Percentiles rank a stretch among this genome's conserved stretches.
These are phyloP conservation scores for Phaffomyces antillensis DNA, from an alignment of 805 yeast species.

Conservation along the genomic window DNA sequence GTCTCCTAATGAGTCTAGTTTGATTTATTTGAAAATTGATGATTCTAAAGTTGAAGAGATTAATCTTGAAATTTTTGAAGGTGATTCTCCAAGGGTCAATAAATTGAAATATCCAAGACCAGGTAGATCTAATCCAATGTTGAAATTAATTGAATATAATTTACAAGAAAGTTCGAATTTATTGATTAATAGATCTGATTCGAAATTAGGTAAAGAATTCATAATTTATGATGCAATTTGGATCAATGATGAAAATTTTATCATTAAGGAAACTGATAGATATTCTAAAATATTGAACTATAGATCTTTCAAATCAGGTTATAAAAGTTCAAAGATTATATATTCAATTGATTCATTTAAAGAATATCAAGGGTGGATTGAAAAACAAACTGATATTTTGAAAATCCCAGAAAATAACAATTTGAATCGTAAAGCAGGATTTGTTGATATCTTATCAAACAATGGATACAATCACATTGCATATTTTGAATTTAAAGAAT, in stretches of 20 bases:
- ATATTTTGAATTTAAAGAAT: slow-evolving; percentile 41
- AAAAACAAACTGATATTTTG: slow-evolving; percentile 35
- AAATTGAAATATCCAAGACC: slow-evolving; percentile 66
- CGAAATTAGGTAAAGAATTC: slow-evolving; percentile 35
- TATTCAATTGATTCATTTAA: slow-evolving; percentile 36
- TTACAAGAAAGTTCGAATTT: slow-evolving; percentile 20
- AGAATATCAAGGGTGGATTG: slow-evolving; percentile 53
- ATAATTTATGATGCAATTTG: slow-evolving; percentile 58
- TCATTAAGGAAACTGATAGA: slow-evolving; percentile 59
- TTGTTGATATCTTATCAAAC: slow-evolving; percentile 51
- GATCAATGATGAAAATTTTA: slow-evolving; percentile 41
- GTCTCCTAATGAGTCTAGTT: slow-evolving; percentile 53
- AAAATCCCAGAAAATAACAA: slow-evolving; percentile 31
- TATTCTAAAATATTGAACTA: slow-evolving; percentile 49
- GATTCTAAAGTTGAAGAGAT: slow-evolving; percentile 53
- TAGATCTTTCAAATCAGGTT: slow-evolving; percentile 32
- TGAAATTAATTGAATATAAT: slow-evolving; percentile 39
- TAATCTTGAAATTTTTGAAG: slow-evolving; percentile 45
- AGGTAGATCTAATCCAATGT: slow-evolving; percentile 53
- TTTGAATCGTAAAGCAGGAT: slow-evolving; percentile 39
- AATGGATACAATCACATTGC: slow-evolving; percentile 59
- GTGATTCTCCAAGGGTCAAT: slow-evolving; percentile 40
- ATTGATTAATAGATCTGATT: slow-evolving; percentile 19
- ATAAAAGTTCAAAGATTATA: slow-evolving; percentile 28
- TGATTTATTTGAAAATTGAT: slow-evolving; percentile 50